Base-by-base conservation (phyloP, 2,329 filamentous ascomycete genomes). In the Cadophora luteo-olivacea region DNA sequence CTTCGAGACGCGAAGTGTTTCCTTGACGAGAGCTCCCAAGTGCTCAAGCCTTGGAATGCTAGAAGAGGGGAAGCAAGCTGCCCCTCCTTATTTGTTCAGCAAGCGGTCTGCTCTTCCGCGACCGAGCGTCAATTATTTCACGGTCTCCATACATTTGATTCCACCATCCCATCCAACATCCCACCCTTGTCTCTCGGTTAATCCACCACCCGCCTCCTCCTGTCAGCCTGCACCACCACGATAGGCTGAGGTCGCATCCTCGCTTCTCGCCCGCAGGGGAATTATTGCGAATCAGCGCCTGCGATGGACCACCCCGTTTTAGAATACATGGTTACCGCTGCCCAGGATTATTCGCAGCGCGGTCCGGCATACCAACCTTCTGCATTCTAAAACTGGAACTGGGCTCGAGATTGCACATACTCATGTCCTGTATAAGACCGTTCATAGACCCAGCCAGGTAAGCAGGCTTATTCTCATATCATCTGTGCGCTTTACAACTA, bases 341-440 rank as follows among this genome's bases (percentile, higher is more conserved):
- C 51, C 66, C 60, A 68, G 54, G 66, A 55, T 64, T 24, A 60
- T 68, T 60, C 60, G 52, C 61, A 68, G 66, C 54, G 61, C 62
- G 62, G 57, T 61, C 67, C 29, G 36, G 36, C 51, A 29, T 55
- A 19, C 64, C 68, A 64, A 61, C 63, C 68, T 61, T 64, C 65
- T 61, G 36, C 57, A 68, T 67, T 69, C 69, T 69, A 63, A 67
- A 65, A 51, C 64, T 62, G 62, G 62, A 67, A 64, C 54, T 62
- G 51, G 48, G 38, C 55, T 60, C 54, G 48, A 67, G 61, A 65
- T 67, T 65, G 55, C 64, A 48, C 32, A 61, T 55, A 38, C 32
- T 54, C 65, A 25, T 52, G 57, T 61, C 57, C 14, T 69, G 61
- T 75, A 75, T 75, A 75, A 75, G 72, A 75, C 68, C 65, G 60